phyloP scores from a whole-genome alignment of 2,329 filamentous ascomycete genomes.

The Phoma sp. region DNA sequence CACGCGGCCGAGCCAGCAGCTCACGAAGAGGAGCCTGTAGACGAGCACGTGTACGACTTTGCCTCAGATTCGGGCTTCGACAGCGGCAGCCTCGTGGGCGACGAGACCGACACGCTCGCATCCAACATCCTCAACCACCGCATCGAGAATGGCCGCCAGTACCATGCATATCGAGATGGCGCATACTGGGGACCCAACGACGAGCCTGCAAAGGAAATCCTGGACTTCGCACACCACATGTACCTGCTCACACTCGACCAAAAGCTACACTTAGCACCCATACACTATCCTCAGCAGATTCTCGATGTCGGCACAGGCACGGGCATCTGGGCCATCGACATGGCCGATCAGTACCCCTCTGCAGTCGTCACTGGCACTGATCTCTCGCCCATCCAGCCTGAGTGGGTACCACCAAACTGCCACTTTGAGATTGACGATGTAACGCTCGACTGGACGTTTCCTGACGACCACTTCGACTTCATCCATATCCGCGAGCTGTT shows the following conservation, averaged over 20 bases:
- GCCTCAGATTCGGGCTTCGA: slow-evolving; percentile 46
- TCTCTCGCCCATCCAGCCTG: slow-evolving; percentile 57
- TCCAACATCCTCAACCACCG: slow-evolving; percentile 45
- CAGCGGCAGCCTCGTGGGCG: slow-evolving; percentile 43
- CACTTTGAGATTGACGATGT: slow-evolving; percentile 57
- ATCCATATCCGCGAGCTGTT: slow-evolving; percentile 55
- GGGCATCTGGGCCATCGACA: slow-evolving; percentile 47
- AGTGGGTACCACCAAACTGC: slow-evolving; percentile 55
- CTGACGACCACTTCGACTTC: slow-evolving; percentile 49
- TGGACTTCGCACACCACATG: slow-evolving; percentile 53
- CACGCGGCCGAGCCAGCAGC: neutral
- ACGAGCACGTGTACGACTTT: slow-evolving; percentile 19
- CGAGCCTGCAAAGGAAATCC: slow-evolving; percentile 50
- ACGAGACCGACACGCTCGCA: slow-evolving; percentile 45
- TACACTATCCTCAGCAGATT: slow-evolving; percentile 37
- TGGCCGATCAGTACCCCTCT: slow-evolving; percentile 38
- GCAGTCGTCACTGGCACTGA: slow-evolving; percentile 52
- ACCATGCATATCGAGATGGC: slow-evolving; percentile 47
- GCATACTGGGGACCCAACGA: slow-evolving; percentile 53
- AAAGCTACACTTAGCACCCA: slow-evolving; percentile 43
- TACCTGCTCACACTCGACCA: slow-evolving; percentile 44
- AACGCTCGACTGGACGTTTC: slow-evolving; percentile 50
- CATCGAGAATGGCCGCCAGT: slow-evolving; percentile 48
- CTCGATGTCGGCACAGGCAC: slow-evolving; percentile 47
- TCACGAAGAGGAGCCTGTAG: slow-evolving; percentile 9